Evolutionary conservation across 345 rosid genomes (phyloP), one percentile per base, ranked within the genome.

Genomic region (Durio zibethinus): DNA sequence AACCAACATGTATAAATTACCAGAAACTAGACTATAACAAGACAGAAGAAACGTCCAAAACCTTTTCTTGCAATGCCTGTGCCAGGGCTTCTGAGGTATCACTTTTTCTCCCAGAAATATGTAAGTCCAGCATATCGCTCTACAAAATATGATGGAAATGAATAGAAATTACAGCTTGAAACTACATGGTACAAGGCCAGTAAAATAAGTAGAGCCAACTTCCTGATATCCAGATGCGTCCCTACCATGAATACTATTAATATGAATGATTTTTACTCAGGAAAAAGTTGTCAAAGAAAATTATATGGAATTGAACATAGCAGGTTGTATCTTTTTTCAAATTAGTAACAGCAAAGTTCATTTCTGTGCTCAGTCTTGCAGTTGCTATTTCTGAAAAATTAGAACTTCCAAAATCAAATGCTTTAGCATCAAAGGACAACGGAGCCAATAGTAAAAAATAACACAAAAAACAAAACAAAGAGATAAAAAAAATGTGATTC

Each of bases 31-130:
- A 20, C 25, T 11, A 33, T 1, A 52, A 65, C 6, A n/a, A 50
- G 29, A 45, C 7, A 69, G 33, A 76, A 72, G 52, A 56, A 78
- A 50, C 25, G 1, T 71, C 61, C 21, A 52, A 52, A 71, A 92
- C 99, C 99, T 95, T 95, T 74, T 95, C 99, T 75, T 90, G 91
- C 85, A 92, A 75, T 53, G 97, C 98, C 84, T 88, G 97, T 50
- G 92, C 86, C 79, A 95, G 80, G 83, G 86, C 89, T 73, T 87
- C 86, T 18, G 96, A 84, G 62, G 79, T 38, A 77, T 84, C 84
- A 62, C 62, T 83, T 80, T 84, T 82, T 84, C 75, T 61, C 50
- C 48, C 59, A 70, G 56, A 47, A 48, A 78, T 74, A 27, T 76
- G 38, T 0, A 81, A 74, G 75, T 43, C 82, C 79, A 81, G 52